These are phyloP conservation scores for Globisporangium yorkense DNA, from an alignment of 352 stramenopile species.

Conservation along the genomic window DNA sequence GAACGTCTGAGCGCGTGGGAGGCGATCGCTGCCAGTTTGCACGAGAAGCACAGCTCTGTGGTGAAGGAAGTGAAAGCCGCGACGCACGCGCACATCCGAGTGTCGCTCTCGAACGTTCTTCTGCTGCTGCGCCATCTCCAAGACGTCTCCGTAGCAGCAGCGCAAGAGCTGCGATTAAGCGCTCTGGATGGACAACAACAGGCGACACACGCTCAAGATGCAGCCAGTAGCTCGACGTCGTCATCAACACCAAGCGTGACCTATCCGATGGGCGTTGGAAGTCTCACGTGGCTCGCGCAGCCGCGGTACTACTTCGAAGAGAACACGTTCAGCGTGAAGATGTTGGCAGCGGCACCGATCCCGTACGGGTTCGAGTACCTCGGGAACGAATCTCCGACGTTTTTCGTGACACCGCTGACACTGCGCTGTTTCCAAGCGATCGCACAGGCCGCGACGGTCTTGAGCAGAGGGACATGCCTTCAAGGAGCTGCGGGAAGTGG, in stretches of 20 bases:
- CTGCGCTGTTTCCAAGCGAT: constrained; percentile 58
- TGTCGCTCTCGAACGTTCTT: constrained; percentile 41
- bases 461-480: constrained; percentile 37
- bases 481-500: constrained; percentile 27
- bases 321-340: constrained; percentile 35
- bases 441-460: constrained; percentile 25
- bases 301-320: constrained; percentile 66
- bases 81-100: constrained; percentile 19
- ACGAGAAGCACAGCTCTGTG: constrained; percentile 28
- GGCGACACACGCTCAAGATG: neutral
- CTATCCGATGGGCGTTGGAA: constrained; percentile 2
- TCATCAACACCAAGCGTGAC: neutral
- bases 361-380: constrained; percentile 70
- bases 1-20: constrained; percentile 28
- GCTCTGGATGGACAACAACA: neutral
- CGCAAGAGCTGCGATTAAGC: constrained; percentile 19
- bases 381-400: constrained; percentile 31
- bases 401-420: constrained; percentile 52
- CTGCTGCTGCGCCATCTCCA: constrained; percentile 42
- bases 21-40: constrained; percentile 19
- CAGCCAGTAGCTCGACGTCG: neutral
- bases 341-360: constrained; percentile 41
- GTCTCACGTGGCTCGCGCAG: constrained; percentile 48
- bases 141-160: constrained; percentile 35
- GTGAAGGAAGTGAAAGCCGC: constrained; percentile 50